A percentile compares a stretch with the other conserved stretches of the same genome.
phyloP scores from a whole-genome alignment of 1,284 basidiomycete genomes.

The Naganishia sp. region DNA sequence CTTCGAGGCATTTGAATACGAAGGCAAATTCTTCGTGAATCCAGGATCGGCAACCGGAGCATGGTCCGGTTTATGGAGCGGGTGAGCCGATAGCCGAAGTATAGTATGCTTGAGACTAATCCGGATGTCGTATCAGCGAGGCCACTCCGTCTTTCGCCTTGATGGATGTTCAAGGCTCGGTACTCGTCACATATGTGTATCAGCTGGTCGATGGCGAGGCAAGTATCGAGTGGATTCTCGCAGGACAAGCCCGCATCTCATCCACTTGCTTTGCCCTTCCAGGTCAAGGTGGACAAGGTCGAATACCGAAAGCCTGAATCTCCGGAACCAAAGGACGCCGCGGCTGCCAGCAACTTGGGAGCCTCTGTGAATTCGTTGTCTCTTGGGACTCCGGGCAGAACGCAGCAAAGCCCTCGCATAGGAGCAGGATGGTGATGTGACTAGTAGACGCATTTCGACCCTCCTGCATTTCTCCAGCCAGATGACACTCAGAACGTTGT shows the following conservation, averaged over 20 bases:
- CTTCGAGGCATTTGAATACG: conserved; percentile 91
- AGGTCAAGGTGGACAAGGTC: conserved; percentile 59
- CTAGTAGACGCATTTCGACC: background rate
- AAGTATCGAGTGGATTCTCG: conserved; percentile 37
- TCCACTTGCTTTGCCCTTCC: too few species aligned
- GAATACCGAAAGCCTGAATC: conserved; percentile 55
- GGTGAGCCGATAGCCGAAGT: conserved; percentile 55
- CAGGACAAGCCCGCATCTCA: background rate
- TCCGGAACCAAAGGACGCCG: conserved; percentile 3
- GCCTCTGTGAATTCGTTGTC: conserved; percentile 24
- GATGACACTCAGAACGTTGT: conserved; percentile 6
- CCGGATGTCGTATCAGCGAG: conserved; percentile 54
- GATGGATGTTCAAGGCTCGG: conserved; percentile 91
- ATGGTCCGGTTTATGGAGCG: conserved; percentile 75
- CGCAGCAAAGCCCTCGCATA: conserved; percentile 25
- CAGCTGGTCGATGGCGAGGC: conserved; percentile 91
- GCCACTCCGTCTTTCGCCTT: conserved; percentile 82
- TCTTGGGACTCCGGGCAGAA: conserved; percentile 17
- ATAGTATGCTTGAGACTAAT: background rate
- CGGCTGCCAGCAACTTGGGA: conserved; percentile 15
- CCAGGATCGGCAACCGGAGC: conserved; percentile 94
- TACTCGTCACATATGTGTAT: conserved; percentile 94
- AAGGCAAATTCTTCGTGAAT: conserved; percentile 91
- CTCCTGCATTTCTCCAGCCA: too few species aligned
- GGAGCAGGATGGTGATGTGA: conserved; percentile 13